phyloP scores from a whole-genome alignment of 2,329 filamentous ascomycete species.

The Stachybotrys chartarum region DNA sequence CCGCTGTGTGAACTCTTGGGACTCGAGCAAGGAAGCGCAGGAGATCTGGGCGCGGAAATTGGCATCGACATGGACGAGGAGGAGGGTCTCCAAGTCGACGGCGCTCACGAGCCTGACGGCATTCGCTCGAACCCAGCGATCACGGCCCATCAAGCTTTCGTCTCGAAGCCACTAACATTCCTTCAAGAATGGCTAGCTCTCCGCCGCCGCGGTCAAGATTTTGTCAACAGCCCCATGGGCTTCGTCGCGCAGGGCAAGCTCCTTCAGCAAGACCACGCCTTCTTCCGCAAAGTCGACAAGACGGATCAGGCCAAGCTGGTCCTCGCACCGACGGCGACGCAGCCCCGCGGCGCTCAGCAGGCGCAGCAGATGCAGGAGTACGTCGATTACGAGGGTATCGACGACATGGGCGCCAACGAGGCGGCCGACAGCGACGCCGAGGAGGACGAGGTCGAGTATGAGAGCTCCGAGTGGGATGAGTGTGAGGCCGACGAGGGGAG shows the following conservation, averaged over 20 bases:
- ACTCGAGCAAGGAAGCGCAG: constrained; percentile 7
- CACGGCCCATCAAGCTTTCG: not conserved
- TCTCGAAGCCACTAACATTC: constrained; percentile 32
- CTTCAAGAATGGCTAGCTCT: constrained; percentile 50
- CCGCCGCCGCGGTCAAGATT: constrained; percentile 47
- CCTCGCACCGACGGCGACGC: not conserved
- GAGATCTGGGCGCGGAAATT: not conserved
- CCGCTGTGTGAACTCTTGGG: constrained; percentile 25
- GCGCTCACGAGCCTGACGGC: not conserved
- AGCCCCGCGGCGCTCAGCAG: not conserved
- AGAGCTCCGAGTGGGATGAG: constrained; percentile 11
- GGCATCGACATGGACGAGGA: not conserved
- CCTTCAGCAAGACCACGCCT: constrained; percentile 39
- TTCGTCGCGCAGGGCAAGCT: constrained; percentile 45
- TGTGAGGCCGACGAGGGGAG: not conserved
- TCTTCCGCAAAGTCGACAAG: constrained; percentile 31
- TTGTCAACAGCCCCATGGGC: constrained; percentile 53
- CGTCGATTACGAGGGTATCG: constrained; percentile 11
- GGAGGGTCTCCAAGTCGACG: not conserved
- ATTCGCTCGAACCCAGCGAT: too few species aligned
- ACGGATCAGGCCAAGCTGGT: not conserved
- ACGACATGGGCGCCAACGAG: constrained; percentile 18
- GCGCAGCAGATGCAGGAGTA: constrained; percentile 5
- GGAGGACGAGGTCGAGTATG: constrained; percentile 14
- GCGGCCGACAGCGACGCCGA: constrained; percentile 7